A percentile compares a stretch with the other conserved stretches of the same genome.
Evolutionary conservation across 257 asterid species (phyloP).

Genomic region (Salvia hispanica): DNA sequence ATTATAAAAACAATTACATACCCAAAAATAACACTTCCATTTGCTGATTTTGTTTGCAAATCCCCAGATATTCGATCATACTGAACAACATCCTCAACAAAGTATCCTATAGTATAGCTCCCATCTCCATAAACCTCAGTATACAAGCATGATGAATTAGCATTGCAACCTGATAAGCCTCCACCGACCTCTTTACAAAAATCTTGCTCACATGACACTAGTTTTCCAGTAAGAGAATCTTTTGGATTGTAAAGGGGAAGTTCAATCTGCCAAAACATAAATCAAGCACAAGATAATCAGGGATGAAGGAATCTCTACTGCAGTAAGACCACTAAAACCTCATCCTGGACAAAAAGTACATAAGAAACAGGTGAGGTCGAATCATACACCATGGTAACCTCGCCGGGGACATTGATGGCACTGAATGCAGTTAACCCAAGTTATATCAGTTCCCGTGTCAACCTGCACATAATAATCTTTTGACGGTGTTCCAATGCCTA

Average conservation of each 20-base stretch:
- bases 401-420: slow-evolving; percentile 82
- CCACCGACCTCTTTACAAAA: slow-evolving; percentile 79
- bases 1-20: slow-evolving; percentile 35
- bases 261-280: slow-evolving; percentile 64
- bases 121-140: slow-evolving; percentile 95
- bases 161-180: slow-evolving; percentile 58
- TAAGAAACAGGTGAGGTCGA: slow-evolving; percentile 38
- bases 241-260: slow-evolving; percentile 77
- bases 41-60: slow-evolving; percentile 78
- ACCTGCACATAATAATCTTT: slow-evolving; percentile 96
- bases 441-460: slow-evolving; percentile 95
- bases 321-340: slow-evolving; percentile 11
- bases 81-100: slow-evolving; percentile 87
- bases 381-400: slow-evolving; percentile 93
- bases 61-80: slow-evolving; percentile 96
- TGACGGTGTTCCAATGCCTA: slow-evolving; percentile 95
- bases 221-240: slow-evolving; percentile 71
- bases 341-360: slow-evolving; percentile 17
- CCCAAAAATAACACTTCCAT: slow-evolving; percentile 99
- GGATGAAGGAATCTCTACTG: slow-evolving; percentile 22
- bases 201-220: slow-evolving; percentile 57
- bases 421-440: slow-evolving; percentile 95
- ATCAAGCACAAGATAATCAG: slow-evolving; percentile 27
- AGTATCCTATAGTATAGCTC: slow-evolving; percentile 89
- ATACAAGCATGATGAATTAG: slow-evolving; percentile 77